Base-by-base conservation (phyloP, 768 basidiomycete species). In the Phylloporus sp. region DNA sequence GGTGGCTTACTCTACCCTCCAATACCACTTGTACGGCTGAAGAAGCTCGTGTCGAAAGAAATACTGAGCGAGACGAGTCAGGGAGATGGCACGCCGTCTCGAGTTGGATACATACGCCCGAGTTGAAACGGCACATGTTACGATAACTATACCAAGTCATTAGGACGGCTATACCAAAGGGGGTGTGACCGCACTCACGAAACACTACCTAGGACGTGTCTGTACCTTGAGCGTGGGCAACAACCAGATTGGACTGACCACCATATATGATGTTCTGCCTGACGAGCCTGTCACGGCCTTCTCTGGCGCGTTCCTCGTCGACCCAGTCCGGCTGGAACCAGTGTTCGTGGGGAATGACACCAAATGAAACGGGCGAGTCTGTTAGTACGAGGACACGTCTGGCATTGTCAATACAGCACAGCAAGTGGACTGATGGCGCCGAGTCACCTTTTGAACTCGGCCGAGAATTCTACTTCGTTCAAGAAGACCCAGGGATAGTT, bases 101-200 rank as follows among this genome's bases (percentile, higher is more conserved):
- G 10, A 34, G 34, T n/a, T 32, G 28, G 24, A 9, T 22, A 62
- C 76, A 49, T 53, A 81, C 80, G 2, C 81, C 84, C 1, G 81
- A 84, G 62, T 85, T 83, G 66, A 78, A 87, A 29, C 84, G 72
- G 60, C 85, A 86, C 85, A 87, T 86, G 45, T 85, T 83, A n/a
- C 82, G 74, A 54, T 87, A 85, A n/a, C 70, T 75, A 10, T 37
- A 23, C 14, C 9, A 31, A 32, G 39, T 11, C 11, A 6, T 49
- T 23, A 46, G 23, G 13, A 9, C 9, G 13, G 10, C 17, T 13
- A 11, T 36, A 13, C 15, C 21, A 35, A n/a, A n/a, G 20, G 9
- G 21, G 5, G 23, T 17, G 22, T 20, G 36, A 35, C 14, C 9
- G 41, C 13, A 67, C 70, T 55, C 42, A 74, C 72, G 74, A 67